Base-by-base conservation (phyloP, 805 yeast species). In the Starmera amethionina region DNA sequence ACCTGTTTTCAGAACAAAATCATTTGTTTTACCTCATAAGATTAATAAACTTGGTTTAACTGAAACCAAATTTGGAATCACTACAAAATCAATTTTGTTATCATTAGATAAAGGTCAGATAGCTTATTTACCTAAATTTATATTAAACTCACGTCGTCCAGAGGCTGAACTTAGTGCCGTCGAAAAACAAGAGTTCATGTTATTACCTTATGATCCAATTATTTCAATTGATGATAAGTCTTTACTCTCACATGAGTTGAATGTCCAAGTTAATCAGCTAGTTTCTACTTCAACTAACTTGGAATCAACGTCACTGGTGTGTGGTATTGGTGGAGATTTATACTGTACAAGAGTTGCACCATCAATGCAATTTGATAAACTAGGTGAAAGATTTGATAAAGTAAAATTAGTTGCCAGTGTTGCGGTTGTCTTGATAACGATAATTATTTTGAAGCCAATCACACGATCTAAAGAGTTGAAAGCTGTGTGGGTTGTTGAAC, bases 331-430 rank as follows among this genome's bases (percentile, higher is more conserved):
- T 15, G 59, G 68, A n/a, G 94, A 86, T 54, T 57, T 82, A 7
- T 89, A 84, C 63, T 84, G 89, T 53, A 80, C 94, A 0, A 68
- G 77, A 42, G 69, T 83, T 14, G 73, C 82, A 38, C 96, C 97
- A 1, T 85, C 96, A 0, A 74, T 75, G 34, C 84, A 86, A 32
- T 89, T 85, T 60, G 98, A 90, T 61, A 67, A 75, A 38, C 68
- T 90, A 56, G 73, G 79, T 22, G 62, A 69, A 28, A 67, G 70
- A 39, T 93, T 93, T 55, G 86, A 81, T 50, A 82, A 76, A 52
- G 54, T 64, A 12, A 80, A 77, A 48, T 69, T 90, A 35, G 36
- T 82, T 7, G 45, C 67, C 6, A 84, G 96, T 1, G 69, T 89
- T 3, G 58, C 61, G 0, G 65, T 70, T 0, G 63, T 89, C 36